Base-by-base conservation (phyloP, 2,329 filamentous ascomycete species). In the Rhynchosporium agropyri region DNA sequence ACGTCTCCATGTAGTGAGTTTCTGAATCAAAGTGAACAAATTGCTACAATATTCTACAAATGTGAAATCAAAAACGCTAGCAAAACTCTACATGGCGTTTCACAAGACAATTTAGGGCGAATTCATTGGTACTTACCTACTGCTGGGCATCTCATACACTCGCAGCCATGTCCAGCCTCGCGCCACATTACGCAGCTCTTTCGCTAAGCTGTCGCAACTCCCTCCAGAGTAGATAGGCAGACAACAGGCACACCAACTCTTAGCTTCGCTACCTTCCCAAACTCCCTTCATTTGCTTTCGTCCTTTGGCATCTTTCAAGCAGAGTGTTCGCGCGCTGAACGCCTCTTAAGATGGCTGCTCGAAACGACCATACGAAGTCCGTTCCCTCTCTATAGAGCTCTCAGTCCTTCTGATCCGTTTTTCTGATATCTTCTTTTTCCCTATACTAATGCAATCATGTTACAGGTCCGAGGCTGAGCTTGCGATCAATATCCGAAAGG, bases 401-500 rank as follows among this genome's bases (percentile, higher is more conserved):
- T 55, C 51, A 48, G 28, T 60, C 20, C 28, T 28, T 49, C 20
- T n/a, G 13, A 46, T 46, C 28, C 46, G 58, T 26, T 33, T 33
- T 36, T n/a, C n/a, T 51, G 42, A n/a, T 29, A 42, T 38, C 55
- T 43, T 33, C 13, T 31, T 12, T 57, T 48, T 43, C 13, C 29
- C 29, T 12, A 42, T 61, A 42, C 65, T 68, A 45, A 71, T 62
- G 45, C 29, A 33, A 46, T 50, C 49, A 31, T 42, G 33, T 36
- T 59, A 26, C 72, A 89, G 87, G 74, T 87, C 86, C 73, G 87
- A 90, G 74, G 82, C 84, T 70, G 87, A 90, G 75, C 82, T 90
- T 68, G 82, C 85, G 64, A 84, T 89, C 76, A 88, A 88, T 76
- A 89, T 90, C 70, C 83, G 83, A 74, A 90, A 90, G 74, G 87